A percentile compares a stretch with the other conserved stretches of the same genome.
Conservation (phyloP, 2,329 filamentous ascomycete genomes). For the Plenodomus lindquistii region DNA sequence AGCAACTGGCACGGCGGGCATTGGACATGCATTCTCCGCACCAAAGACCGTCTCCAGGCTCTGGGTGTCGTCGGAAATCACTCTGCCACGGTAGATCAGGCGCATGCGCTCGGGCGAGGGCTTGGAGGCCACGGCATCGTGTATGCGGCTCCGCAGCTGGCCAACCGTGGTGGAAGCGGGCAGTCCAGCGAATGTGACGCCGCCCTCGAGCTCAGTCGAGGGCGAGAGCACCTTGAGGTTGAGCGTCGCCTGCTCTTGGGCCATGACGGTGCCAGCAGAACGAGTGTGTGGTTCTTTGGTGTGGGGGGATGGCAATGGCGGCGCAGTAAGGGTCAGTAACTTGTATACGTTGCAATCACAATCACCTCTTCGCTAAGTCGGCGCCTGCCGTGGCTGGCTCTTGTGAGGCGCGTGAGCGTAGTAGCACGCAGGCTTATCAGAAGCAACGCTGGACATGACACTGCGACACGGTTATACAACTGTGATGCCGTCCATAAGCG, state of each 20-base stretch:
- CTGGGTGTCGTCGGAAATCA: constrained; percentile 54
- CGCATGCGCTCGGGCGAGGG: constrained; percentile 53
- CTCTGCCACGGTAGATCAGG: constrained; percentile 61
- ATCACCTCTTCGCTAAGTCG: constrained; percentile 12
- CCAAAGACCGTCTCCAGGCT: constrained; percentile 57
- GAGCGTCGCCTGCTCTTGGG: constrained; percentile 25
- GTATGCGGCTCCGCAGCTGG: constrained; percentile 58
- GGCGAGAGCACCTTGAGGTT: constrained; percentile 47
- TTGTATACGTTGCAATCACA: constrained; percentile 39
- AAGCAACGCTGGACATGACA: too few species aligned
- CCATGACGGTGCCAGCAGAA: constrained; percentile 18
- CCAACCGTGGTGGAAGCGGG: constrained; percentile 51
- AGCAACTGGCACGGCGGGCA: background rate
- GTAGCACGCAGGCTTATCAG: too few species aligned
- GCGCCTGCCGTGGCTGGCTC: constrained; percentile 3
- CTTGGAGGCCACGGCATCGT: constrained; percentile 50
- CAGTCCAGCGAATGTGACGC: constrained; percentile 35
- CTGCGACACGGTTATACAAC: too few species aligned
- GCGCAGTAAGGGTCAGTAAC: constrained; percentile 11
- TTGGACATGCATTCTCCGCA: constrained; percentile 51
- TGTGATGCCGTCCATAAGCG: too few species aligned
- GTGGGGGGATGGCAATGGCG: background rate
- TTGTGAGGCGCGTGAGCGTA: too few species aligned
- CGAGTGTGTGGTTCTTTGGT: background rate
- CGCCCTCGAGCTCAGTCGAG: constrained; percentile 43